Evolutionary conservation across 352 stramenopile genomes (phyloP), one percentile per base, ranked within the genome.

Genomic region (Thalassiosira ordinaria): DNA sequence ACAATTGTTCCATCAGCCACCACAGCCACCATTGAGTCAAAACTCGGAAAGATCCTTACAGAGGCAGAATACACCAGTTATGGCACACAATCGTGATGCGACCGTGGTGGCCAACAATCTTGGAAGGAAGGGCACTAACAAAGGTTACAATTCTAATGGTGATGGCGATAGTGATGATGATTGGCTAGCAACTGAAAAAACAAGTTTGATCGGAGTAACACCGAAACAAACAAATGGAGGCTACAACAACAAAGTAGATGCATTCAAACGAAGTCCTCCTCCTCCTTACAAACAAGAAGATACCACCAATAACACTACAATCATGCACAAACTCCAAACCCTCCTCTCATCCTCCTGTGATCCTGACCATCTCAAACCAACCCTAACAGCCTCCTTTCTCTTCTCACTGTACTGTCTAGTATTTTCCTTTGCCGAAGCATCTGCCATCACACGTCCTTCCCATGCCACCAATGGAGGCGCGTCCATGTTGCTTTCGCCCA

Each of bases 381-480:
- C 84, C 14, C 35, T 87, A 1, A 78, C 84, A 35, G 84, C 74
- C 26, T 68, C 76, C 7, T 77, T 88, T 29, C 76, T 91, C 11
- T 89, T 80, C 60, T 60, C 83, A 14, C 65, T 91, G 0, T 91
- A 86, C 62, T 57, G 80, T 29, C 68, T 91, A 16, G 87, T 92
- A 31, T 92, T 92, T 74, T 86, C 71, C 71, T 87, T 92, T 51
- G 77, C 87, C 9, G 74, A 84, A 27, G 87, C 72, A 26, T 80
- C 77, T 0, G 77, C 85, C 6, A 89, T 92, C 18, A 75, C 73
- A 2, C 61, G 73, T 27, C 73, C 73, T 1, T 84, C 76, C 16
- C 60, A 75, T n/a, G n/a, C n/a, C 0, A 29, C 67, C 18, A 44
- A 39, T 33, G 22, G 41, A 33, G 18, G 46, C 35, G 41, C 63